A percentile compares a stretch with the other conserved stretches of the same genome.
phyloP scores from a whole-genome alignment of 495 filamentous ascomycete species.

The Lasiosphaeria miniovina region DNA sequence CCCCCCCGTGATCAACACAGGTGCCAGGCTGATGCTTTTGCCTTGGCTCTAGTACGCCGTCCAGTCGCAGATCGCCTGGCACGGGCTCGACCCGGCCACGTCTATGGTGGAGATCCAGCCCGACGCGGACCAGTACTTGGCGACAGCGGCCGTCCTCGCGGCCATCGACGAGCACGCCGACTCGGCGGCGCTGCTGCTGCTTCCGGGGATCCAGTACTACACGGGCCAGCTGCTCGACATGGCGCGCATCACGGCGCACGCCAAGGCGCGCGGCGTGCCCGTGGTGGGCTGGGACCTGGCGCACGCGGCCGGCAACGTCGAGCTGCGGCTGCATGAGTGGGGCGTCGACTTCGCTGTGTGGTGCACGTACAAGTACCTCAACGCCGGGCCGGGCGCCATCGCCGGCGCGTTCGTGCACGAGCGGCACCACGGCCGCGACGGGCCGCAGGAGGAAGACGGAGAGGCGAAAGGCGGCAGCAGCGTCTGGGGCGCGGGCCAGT shows the following conservation, averaged over 20 bases:
- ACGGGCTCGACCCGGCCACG: slow-evolving; percentile 59
- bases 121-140: slow-evolving; percentile 46
- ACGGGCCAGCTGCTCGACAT: slow-evolving; percentile 89
- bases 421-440: slow-evolving; percentile 41
- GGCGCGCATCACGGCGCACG: slow-evolving; percentile 70
- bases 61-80: slow-evolving; percentile 75
- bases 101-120: slow-evolving; percentile 76
- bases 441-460: slow-evolving; percentile 40
- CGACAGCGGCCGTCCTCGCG: slow-evolving; percentile 67
- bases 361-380: slow-evolving; percentile 97
- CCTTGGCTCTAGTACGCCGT: slow-evolving; percentile 67
- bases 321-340: slow-evolving; percentile 80
- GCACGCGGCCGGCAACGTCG: slow-evolving; percentile 87
- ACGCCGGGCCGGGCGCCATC: slow-evolving; percentile 81
- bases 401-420: slow-evolving; percentile 83
- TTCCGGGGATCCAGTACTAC: slow-evolving; percentile 91
- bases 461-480: slow-evolving; percentile 18
- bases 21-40: background rate
- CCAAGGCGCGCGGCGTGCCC: slow-evolving; percentile 65
- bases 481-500: slow-evolving; percentile 9
- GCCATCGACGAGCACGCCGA: slow-evolving; percentile 77
- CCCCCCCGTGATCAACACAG: background rate
- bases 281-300: slow-evolving; percentile 90
- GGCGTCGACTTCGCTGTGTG: slow-evolving; percentile 92
- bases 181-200: slow-evolving; percentile 71